Percentiles rank a stretch among this genome's conserved stretches.
Evolutionary conservation across 2,329 filamentous ascomycete species (phyloP).

Genomic region (Calycina marina): DNA sequence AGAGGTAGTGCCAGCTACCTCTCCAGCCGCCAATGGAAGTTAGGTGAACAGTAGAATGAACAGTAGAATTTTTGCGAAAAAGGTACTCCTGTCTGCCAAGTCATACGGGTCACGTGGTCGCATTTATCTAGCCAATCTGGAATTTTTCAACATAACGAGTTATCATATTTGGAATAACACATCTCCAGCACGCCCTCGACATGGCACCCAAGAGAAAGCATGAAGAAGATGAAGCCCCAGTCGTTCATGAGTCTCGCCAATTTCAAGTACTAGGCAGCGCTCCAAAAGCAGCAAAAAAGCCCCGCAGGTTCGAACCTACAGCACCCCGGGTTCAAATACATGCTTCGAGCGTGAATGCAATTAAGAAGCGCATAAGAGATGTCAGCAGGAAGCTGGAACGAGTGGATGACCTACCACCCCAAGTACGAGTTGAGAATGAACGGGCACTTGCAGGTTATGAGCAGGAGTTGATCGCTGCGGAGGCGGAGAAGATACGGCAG

Average conservation of each 20-base stretch:
- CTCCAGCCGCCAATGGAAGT: too few relatives aligned
- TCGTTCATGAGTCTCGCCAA: constrained; percentile 21
- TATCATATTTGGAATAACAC: too few relatives aligned
- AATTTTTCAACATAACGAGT: too few relatives aligned
- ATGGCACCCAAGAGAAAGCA: constrained; percentile 21
- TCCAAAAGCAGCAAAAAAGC: constrained; percentile 21
- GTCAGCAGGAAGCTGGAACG: constrained; percentile 51
- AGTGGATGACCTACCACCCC: constrained; percentile 48
- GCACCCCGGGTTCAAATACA: constrained; percentile 17
- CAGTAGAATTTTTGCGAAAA: too few relatives aligned
- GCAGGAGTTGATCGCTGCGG: constrained; percentile 44
- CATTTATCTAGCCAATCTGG: too few relatives aligned
- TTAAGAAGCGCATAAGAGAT: constrained; percentile 59
- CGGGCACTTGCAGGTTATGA: constrained; percentile 54
- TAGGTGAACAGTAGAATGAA: too few relatives aligned
- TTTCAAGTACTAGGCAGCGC: constrained; percentile 18
- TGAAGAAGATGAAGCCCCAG: constrained; percentile 11
- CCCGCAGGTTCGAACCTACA: constrained; percentile 17
- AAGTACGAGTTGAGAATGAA: constrained; percentile 54
- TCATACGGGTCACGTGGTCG: too few relatives aligned
- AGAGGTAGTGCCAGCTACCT: too few relatives aligned
- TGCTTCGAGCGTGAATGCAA: constrained; percentile 33
- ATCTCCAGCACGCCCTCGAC: too few relatives aligned
- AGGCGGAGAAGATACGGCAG: constrained; percentile 45
- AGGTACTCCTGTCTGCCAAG: too few relatives aligned